A percentile compares a stretch with the other conserved stretches of the same genome.
phyloP scores from a whole-genome alignment of 2,329 filamentous ascomycete species.

The Rhynchosporium agropyri region DNA sequence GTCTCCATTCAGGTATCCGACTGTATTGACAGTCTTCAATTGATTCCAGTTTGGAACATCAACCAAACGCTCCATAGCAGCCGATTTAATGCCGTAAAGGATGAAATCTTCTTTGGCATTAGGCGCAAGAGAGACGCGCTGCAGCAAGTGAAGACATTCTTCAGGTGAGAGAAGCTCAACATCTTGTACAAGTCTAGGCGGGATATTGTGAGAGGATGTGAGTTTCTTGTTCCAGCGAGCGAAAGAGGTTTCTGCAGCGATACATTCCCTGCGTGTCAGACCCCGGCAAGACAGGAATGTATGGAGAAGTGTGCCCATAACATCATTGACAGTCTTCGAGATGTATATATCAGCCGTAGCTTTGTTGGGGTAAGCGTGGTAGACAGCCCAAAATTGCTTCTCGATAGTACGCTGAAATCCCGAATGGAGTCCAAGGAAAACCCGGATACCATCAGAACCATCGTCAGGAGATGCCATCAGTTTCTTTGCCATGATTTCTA shows the following conservation, averaged over 20 bases:
- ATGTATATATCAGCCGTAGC: slow-evolving; percentile 42
- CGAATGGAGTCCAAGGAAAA: slow-evolving; percentile 46
- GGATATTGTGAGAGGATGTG: slow-evolving; percentile 28
- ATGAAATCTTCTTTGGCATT: slow-evolving; percentile 35
- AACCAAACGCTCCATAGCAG: slow-evolving; percentile 43
- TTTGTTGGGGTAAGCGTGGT: slow-evolving; percentile 31
- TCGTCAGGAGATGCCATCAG: slow-evolving; percentile 20
- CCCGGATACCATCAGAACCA: slow-evolving; percentile 22
- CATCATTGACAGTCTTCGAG: slow-evolving; percentile 48
- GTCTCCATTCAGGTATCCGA: slow-evolving; percentile 46
- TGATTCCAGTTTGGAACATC: slow-evolving; percentile 46
- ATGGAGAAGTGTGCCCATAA: slow-evolving; percentile 48
- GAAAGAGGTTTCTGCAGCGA: slow-evolving; percentile 45
- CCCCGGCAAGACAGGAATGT: slow-evolving; percentile 49
- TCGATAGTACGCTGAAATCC: slow-evolving; percentile 45
- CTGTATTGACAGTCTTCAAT: slow-evolving; percentile 45
- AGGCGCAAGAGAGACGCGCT: slow-evolving; percentile 36
- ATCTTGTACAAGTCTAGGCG: slow-evolving; percentile 47
- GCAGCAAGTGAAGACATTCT: slow-evolving; percentile 46
- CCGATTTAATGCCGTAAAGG: slow-evolving; percentile 41
- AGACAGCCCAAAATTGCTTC: slow-evolving; percentile 48
- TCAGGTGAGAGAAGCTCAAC: slow-evolving; percentile 47
- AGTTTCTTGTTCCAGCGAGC: slow-evolving; percentile 44
- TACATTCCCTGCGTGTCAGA: slow-evolving; percentile 46
- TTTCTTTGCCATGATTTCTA: slow-evolving; percentile 19